Conservation (phyloP, 139 green algal genomes). For the Mesotaenium endlicherianum region DNA sequence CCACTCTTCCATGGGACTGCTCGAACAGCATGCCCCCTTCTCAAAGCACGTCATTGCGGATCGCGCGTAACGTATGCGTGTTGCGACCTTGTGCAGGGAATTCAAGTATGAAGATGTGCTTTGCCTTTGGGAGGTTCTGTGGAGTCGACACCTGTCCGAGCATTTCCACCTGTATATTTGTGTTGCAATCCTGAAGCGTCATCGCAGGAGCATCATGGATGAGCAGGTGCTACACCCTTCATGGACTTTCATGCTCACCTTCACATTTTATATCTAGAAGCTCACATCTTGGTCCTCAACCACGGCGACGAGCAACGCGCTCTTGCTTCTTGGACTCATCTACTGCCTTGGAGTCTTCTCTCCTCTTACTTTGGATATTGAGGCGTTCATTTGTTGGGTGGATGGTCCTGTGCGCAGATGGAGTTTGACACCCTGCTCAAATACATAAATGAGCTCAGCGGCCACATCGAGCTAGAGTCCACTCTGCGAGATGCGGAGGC, state of each 20-base stretch:
- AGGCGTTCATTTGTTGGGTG: not conserved
- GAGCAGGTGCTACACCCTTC: slow-evolving; percentile 4
- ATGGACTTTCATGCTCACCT: not conserved
- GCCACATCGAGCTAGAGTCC: slow-evolving; percentile 63
- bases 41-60: no score
- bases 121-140: slow-evolving; percentile 86
- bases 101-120: slow-evolving; percentile 78
- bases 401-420: slow-evolving; percentile 29
- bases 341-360: not conserved
- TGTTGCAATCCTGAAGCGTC: slow-evolving; percentile 72
- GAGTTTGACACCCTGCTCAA: slow-evolving; percentile 80
- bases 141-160: slow-evolving; percentile 60
- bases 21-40: no score
- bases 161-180: slow-evolving; percentile 84
- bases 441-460: slow-evolving; percentile 66
- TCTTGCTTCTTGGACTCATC: not conserved
- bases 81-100: slow-evolving; percentile 57
- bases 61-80: no score
- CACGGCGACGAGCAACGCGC: no score
- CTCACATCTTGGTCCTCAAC: not conserved
- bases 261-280: not conserved
- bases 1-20: no score
- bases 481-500: slow-evolving; percentile 67
- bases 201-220: slow-evolving; percentile 67
- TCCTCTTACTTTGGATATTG: not conserved